Evolutionary conservation across 495 filamentous ascomycete genomes (phyloP), one percentile per base, ranked within the genome.

Genomic region (Penicillium paradoxum): DNA sequence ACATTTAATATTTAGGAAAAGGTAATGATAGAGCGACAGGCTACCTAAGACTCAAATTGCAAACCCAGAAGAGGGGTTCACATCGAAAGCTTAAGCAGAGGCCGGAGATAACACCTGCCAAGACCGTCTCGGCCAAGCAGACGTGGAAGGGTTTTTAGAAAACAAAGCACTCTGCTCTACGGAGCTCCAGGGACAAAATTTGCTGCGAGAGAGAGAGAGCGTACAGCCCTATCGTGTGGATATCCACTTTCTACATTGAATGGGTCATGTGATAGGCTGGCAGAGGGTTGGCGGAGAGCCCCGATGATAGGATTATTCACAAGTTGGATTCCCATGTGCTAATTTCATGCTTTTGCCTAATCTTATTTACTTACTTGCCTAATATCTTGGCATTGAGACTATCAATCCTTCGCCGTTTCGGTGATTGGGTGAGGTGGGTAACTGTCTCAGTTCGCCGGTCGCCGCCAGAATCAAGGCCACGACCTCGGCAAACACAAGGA

Each of bases 281-380:
- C 41, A 54, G 44, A 45, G 57, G 57, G 55, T 50, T 25, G 53
- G 44, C 54, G 62, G 59, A 45, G 54, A 42, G 19, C 38, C 37
- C 54, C 60, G 59, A 63, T 25, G 49, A 53, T 30, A 53, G 40
- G 21, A 18, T 62, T 62, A 59, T 32, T 59, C 55, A 58, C 32
- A 24, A 7, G 13, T n/a, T 25, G 11, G 21, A 29, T 56, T 54
- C 30, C 34, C 29, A 55, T 62, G 47, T 56, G 59, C 50, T 62
- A 62, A 51, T 55, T 21, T 32, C 17, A 27, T 27, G 7, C 7
- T 7, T 27, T 27, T n/a, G n/a, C n/a, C n/a, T 27, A 27, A 27
- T 27, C 24, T 27, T 27, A 7, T n/a, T n/a, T n/a, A n/a, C n/a
- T n/a, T n/a, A n/a, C n/a, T n/a, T n/a, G n/a, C n/a, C n/a, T 3